These are phyloP conservation scores for Hypomontagnella submonticulosa DNA, from an alignment of 495 filamentous ascomycete genomes.

Conservation along the genomic window DNA sequence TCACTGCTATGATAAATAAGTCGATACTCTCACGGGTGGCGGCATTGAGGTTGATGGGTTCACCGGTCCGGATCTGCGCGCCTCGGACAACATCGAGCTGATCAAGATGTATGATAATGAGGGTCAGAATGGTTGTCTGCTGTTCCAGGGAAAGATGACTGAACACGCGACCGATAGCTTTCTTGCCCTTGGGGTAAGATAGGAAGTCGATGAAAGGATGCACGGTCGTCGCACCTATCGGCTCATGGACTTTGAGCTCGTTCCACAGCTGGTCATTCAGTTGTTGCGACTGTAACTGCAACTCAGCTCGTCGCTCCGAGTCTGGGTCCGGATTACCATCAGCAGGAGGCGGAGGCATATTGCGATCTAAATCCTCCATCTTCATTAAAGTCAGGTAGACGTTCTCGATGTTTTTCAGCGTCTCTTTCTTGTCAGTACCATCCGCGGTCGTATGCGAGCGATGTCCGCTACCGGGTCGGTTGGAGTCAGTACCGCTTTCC, in stretches of 20 bases:
- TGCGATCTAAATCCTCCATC: conserved; percentile 93
- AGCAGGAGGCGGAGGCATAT: conserved; percentile 74
- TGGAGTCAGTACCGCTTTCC: conserved; percentile 69
- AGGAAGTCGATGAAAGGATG: conserved; percentile 98
- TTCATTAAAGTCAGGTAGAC: conserved; percentile 89
- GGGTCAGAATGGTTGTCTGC: conserved; percentile 90
- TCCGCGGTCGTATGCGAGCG: conserved; percentile 57
- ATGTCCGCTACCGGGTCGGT: conserved; percentile 61
- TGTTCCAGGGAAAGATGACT: conserved; percentile 92
- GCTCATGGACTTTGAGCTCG: conserved; percentile 88
- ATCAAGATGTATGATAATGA: conserved; percentile 95
- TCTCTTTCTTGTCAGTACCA: conserved; percentile 79
- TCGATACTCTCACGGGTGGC: conserved; percentile 90
- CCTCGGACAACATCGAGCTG: conserved; percentile 86
- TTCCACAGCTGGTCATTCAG: conserved; percentile 87
- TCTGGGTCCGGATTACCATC: conserved; percentile 70
- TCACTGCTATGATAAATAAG: conserved; percentile 84
- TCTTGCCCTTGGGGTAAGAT: conserved; percentile 95
- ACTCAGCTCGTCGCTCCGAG: conserved; percentile 74
- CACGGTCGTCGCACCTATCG: conserved; percentile 76
- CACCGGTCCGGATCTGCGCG: conserved; percentile 74
- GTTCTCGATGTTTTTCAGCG: conserved; percentile 84
- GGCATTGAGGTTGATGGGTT: conserved; percentile 71
- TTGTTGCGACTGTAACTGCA: conserved; percentile 79
- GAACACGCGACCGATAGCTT: conserved; percentile 92